Percentiles rank a stretch among this genome's conserved stretches.
Evolutionary conservation across 352 stramenopile species (phyloP).

Genomic region (Pythium utonaiense): DNA sequence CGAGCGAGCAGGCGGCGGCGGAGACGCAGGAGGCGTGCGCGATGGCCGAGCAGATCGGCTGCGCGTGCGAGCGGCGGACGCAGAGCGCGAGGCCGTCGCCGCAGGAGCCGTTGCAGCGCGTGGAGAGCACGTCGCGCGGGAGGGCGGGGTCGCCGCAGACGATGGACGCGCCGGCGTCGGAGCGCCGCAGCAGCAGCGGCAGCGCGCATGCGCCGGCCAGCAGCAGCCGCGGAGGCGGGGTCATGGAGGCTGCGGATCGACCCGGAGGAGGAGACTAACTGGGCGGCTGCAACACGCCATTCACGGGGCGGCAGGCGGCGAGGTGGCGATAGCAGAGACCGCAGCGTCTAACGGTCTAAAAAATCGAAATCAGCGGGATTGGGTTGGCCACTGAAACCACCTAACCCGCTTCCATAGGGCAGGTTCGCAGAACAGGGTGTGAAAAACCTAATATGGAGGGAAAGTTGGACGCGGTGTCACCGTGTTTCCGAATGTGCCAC

Average conservation of each 20-base stretch:
- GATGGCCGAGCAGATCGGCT: background rate
- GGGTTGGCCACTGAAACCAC: slow-evolving; percentile 3
- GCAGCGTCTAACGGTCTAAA: background rate
- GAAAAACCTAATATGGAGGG: background rate
- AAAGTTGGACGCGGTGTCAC: no score
- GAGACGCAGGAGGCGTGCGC: slow-evolving; percentile 3
- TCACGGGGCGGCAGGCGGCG: no score
- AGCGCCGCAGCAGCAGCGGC: no score
- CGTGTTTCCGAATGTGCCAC: background rate
- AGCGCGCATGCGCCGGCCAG: no score
- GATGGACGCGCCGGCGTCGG: background rate
- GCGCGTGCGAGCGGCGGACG: slow-evolving; percentile 9
- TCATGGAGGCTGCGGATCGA: background rate
- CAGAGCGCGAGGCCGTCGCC: slow-evolving; percentile 2
- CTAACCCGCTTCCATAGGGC: background rate
- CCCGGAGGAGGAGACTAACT: background rate
- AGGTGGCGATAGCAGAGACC: no score
- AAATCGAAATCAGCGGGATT: background rate
- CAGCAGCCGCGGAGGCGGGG: background rate
- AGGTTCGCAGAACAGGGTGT: background rate
- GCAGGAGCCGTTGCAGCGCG: slow-evolving; percentile 6
- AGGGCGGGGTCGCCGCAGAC: background rate
- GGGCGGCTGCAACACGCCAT: background rate
- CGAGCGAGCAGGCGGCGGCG: slow-evolving; percentile 6
- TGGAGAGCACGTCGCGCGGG: background rate